Base-by-base conservation (phyloP, 2,329 filamentous ascomycete genomes). In the Cladosporium austrohemisphaericum region DNA sequence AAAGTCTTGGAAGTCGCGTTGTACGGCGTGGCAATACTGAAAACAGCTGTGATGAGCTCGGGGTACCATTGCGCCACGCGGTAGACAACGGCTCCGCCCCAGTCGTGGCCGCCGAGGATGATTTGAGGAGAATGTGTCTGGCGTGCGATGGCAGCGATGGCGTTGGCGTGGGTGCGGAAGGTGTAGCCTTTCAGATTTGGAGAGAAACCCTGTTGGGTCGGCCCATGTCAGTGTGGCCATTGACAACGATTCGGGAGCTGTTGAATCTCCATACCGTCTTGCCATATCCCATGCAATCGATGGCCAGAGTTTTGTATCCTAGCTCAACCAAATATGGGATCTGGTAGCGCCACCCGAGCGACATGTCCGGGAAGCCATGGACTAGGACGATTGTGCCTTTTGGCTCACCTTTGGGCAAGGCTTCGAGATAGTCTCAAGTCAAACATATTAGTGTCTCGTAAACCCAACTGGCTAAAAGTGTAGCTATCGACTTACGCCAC, bases 21-120 rank as follows among this genome's bases (percentile, higher is more conserved):
- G 66, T 84, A 95, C 0, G 91, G 87, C 22, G 88, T 91, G 71
- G 88, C 93, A 53, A 95, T 73, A 57, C 80, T 80, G 72, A 95
- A 92, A 53, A 95, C 74, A 59, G 83, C 84, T 31, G 77, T 78
- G 55, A 95, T 74, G 10, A 94, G 74, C 32, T 83, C 71, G 0
- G 88, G 88, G 60, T 90, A 76, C 77, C 83, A 88, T 55, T 86
- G 77, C 11, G 84, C 82, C 50, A 86, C 71, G 48, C 89, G 81
- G 76, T 88, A 94, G 47, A 85, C 84, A 22, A 91, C 74, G 2
- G 77, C 76, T 59, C 88, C 90, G 66, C 92, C 92, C 80, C 92
- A 96, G 70, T 97, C 92, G 71, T 96, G 92, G 6, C 90, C 92
- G 41, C 90, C 89, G 11, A 96, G 77, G 50, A 96, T 84, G 61